Conservation (phyloP, 1,284 basidiomycete genomes). For the Puccinia novopanici region DNA sequence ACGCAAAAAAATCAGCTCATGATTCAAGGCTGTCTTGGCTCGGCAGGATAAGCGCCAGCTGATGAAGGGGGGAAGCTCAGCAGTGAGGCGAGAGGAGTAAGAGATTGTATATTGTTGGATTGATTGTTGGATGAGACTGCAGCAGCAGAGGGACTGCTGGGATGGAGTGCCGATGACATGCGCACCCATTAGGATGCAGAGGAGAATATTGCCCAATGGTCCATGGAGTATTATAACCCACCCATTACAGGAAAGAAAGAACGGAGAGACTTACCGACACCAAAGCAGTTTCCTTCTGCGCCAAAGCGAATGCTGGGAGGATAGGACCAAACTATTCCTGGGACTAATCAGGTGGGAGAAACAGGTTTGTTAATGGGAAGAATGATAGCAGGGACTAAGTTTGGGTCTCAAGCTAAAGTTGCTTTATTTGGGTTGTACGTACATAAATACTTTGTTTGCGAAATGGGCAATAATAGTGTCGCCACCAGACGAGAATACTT, state of each 20-base stretch:
- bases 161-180: not conserved
- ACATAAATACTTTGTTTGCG: not conserved
- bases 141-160: not conserved
- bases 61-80: not conserved
- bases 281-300: not conserved
- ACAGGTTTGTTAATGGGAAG: not conserved
- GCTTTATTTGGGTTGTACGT: too few species aligned
- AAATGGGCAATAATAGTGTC: not conserved
- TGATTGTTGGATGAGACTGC: not conserved
- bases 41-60: not conserved
- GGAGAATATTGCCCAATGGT: not conserved
- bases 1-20: constrained; percentile 12
- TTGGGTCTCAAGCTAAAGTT: not conserved
- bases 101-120: too few species aligned
- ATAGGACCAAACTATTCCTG: too few species aligned
- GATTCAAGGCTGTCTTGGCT: not conserved
- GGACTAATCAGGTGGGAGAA: not conserved
- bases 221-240: not conserved
- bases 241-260: not conserved
- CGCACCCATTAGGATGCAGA: not conserved
- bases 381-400: too few species aligned
- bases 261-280: not conserved
- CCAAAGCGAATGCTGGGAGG: too few species aligned
- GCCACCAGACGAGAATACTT: not conserved
- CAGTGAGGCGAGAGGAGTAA: not conserved